Base-by-base conservation (phyloP, 129 eudicot genomes). In the Heracleum sosnowskyi region DNA sequence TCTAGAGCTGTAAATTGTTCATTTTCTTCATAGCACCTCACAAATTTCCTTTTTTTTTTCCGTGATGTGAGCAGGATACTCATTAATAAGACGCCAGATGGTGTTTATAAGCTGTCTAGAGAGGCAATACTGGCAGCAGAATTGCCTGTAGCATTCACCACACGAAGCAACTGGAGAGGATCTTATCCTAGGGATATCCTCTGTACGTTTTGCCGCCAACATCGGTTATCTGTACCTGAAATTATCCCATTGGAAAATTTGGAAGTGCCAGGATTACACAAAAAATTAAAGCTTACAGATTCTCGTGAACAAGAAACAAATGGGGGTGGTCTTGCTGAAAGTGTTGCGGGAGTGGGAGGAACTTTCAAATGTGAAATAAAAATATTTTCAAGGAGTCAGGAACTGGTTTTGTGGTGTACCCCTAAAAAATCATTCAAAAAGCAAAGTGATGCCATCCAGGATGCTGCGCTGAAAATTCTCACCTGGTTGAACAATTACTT, bases 141-240 rank as follows among this genome's bases (percentile, higher is more conserved):
- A 80, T 77, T 96, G 84, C 99, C 99, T 71, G 72, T 44, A 81
- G 84, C 78, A 12, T 92, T 86, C 36, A 88, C 91, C 44, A 82
- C 91, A 29, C 85, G 86, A 80, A 82, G 87, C 85, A 91, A 88
- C 78, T 95, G 99, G 99, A 89, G 91, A 82, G 97, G 99, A 72
- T 76, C 86, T n/a, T 84, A 76, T 51, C 99, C 99, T 69, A 89
- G 97, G 72, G 97, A 96, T 34, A 82, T 90, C 41, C 93, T 96
- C 66, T 86, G 87, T 85, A 82, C 89, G 70, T 89, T 96, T 72
- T 89, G 96, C 78, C 97, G 95, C 71, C 87, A 83, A 81, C 91
- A 95, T 76, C 90, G 81, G 39, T 77, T 95, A 77, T 85, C 96
- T 11, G 93, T 90, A 82, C 97, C 99, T 42, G 84, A 78, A 66